Conservation (phyloP, 352 stramenopile species). For the Phytophthora litchii region DNA sequence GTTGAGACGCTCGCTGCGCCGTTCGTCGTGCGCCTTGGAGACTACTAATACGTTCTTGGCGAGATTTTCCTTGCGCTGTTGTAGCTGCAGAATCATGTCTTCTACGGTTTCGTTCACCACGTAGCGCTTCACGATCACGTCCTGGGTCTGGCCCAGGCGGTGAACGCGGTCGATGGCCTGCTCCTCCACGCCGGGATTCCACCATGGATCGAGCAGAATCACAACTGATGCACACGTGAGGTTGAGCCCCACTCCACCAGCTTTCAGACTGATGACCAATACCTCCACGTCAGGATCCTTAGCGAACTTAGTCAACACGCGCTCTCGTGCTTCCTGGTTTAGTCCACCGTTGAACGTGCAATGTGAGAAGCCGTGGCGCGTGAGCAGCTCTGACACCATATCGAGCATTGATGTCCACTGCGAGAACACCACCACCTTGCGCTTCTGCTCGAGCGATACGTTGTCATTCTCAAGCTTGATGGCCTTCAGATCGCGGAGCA, state of each 20-base stretch:
- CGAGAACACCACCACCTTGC: slow-evolving; percentile 91
- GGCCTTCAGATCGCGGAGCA: slow-evolving; percentile 64
- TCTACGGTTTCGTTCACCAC: slow-evolving; percentile 90
- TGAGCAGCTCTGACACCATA: slow-evolving; percentile 69
- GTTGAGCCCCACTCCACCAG: slow-evolving; percentile 91
- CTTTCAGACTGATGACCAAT: slow-evolving; percentile 89
- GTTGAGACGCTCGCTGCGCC: slow-evolving; percentile 53
- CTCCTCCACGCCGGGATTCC: slow-evolving; percentile 93
- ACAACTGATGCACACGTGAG: slow-evolving; percentile 89
- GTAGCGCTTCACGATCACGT: slow-evolving; percentile 91
- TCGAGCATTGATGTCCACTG: slow-evolving; percentile 92
- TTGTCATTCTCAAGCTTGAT: slow-evolving; percentile 61
- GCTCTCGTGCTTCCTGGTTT: slow-evolving; percentile 70
- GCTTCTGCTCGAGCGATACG: slow-evolving; percentile 33
- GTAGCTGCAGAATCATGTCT: slow-evolving; percentile 90
- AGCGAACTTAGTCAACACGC: slow-evolving; percentile 71
- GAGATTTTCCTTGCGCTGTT: slow-evolving; percentile 90
- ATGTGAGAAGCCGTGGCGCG: slow-evolving; percentile 52
- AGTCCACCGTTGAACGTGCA: slow-evolving; percentile 81
- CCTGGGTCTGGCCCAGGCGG: slow-evolving; percentile 83
- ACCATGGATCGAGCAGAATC: slow-evolving; percentile 93
- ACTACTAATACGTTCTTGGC: slow-evolving; percentile 83
- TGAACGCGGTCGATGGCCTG: slow-evolving; percentile 95
- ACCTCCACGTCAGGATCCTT: slow-evolving; percentile 61
- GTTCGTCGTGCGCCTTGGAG: slow-evolving; percentile 39